These are phyloP conservation scores for Candida easanensis DNA, from an alignment of 805 yeast genomes.

Conservation along the genomic window DNA sequence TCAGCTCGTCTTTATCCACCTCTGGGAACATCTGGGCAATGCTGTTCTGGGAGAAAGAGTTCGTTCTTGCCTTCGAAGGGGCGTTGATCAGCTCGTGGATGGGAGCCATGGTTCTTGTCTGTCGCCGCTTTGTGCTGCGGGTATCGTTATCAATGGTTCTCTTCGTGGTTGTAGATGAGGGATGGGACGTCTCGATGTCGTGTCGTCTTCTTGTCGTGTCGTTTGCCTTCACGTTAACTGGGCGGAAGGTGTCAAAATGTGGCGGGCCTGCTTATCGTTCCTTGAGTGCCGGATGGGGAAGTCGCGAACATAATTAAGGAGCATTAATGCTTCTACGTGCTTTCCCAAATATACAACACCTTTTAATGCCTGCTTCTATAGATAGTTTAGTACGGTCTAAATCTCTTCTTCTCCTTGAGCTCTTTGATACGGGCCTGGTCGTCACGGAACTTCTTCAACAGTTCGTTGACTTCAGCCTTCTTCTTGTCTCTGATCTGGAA, in stretches of 20 bases:
- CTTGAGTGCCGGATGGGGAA: no score
- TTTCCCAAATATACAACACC: no score
- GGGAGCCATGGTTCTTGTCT: slow-evolving; percentile 14
- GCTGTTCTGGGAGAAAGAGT: background rate
- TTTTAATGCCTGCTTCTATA: no score
- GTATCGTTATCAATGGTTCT: background rate
- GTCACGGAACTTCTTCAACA: slow-evolving; percentile 77
- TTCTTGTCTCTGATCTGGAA: slow-evolving; percentile 94
- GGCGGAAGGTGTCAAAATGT: no score
- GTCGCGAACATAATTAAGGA: no score
- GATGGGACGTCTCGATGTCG: no score
- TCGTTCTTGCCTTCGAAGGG: slow-evolving; percentile 1
- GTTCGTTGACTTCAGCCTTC: slow-evolving; percentile 87
- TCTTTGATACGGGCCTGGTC: slow-evolving; percentile 83
- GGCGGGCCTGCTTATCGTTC: no score
- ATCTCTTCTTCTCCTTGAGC: slow-evolving; percentile 78
- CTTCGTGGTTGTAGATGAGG: no score
- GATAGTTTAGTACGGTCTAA: slow-evolving; percentile 67
- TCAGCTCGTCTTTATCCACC: slow-evolving; percentile 34
- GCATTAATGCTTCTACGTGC: no score
- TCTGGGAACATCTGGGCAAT: slow-evolving; percentile 19
- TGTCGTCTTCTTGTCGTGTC: no score
- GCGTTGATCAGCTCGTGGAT: slow-evolving; percentile 16
- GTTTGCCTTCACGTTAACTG: no score
- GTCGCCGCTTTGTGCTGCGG: background rate